Conservation (phyloP, 768 basidiomycete species). For the Coprinellus micaceus region DNA sequence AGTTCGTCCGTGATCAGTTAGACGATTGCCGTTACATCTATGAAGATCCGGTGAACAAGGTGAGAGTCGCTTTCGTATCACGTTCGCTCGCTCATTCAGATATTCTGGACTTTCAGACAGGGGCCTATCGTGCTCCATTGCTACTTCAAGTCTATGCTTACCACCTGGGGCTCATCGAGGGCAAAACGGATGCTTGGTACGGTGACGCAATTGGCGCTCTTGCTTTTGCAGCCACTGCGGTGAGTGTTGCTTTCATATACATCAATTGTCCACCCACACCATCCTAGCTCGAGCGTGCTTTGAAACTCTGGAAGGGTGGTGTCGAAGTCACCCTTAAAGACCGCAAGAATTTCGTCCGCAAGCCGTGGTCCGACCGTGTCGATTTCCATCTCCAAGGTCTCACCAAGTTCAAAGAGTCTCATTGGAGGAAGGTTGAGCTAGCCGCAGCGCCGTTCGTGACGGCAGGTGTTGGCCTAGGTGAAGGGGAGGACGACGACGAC, state of each 20-base stretch:
- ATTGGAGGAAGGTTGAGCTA: slow-evolving; percentile 1
- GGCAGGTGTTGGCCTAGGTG: neutral
- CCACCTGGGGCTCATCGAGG: neutral
- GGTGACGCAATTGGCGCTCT: neutral
- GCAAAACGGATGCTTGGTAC: neutral
- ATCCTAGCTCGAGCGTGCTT: slow-evolving; percentile 7
- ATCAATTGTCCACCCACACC: no score
- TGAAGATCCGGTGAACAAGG: neutral
- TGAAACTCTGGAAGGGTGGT: slow-evolving; percentile 1
- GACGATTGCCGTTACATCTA: neutral
- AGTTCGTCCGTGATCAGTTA: neutral
- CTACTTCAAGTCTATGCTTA: slow-evolving; percentile 1
- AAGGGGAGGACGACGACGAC: no score
- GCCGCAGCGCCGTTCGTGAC: neutral
- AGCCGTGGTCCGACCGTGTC: neutral
- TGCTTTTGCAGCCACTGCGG: slow-evolving; percentile 3
- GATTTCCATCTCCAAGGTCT: neutral
- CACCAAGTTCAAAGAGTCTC: neutral
- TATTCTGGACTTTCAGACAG: neutral
- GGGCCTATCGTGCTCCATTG: neutral
- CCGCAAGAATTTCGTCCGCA: neutral
- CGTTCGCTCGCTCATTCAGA: neutral
- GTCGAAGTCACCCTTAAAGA: neutral
- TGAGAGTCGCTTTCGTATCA: no score
- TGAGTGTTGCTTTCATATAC: neutral